Base-by-base conservation (phyloP, 1,139 yeast species). In the Taphrina pruni region DNA sequence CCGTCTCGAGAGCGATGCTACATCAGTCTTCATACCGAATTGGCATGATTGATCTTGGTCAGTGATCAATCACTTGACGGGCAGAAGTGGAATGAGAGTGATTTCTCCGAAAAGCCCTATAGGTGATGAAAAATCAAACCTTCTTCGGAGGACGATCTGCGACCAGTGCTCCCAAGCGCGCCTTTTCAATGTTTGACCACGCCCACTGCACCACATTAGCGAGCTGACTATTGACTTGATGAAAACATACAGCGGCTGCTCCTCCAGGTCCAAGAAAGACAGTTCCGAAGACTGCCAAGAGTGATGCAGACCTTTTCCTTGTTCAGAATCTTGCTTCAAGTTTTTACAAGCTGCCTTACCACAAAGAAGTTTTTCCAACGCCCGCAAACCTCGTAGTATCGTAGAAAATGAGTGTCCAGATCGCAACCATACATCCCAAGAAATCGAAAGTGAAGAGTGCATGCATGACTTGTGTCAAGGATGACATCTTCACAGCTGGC, bases 261-360 rank as follows among this genome's bases (percentile, higher is more conserved):
- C 67, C 67, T n/a, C 67, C 67, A 20, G 67, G 67, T 1, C 67
- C 67, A n/a, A 64, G 55, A 11, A 64, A 41, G n/a, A 64, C 32
- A 4, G 67, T 64, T 6, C 67, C 67, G 12, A 64, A 56, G 38
- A 46, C 46, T 5, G 67, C 67, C n/a, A 64, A 20, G 11, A 64
- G 20, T 38, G 52, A 26, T 9, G 61, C 67, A n/a, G 67, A 56
- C n/a, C 43, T 36, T 1, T 39, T 39, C 20, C 4, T 1, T 14
- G 26, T 46, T 46, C n/a, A n/a, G 20, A 1, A 20, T 12, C 51
- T 14, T 9, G 14, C 14, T 14, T 11, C 11, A 39, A 11, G 43
- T 39, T 11, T 11, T 39, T 39, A 20, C 6, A 45, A 12, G n/a
- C 20, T 14, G 12, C 5, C 54, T 50, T 50, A 50, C 54, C 36